These are phyloP conservation scores for Saccharomyces paradoxus DNA, from an alignment of 805 yeast genomes.

Conservation along the genomic window DNA sequence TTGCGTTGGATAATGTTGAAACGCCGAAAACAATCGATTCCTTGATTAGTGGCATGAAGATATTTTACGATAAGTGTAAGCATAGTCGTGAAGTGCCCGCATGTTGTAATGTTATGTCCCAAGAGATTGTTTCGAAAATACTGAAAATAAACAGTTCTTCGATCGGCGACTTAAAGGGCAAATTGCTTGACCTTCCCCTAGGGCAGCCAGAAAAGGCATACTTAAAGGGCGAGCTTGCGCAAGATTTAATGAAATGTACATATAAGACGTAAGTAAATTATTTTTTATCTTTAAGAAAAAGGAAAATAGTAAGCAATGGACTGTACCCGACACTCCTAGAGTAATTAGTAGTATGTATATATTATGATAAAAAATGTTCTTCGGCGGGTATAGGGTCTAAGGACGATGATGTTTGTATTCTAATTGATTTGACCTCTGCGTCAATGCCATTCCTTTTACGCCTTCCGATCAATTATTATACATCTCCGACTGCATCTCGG, in stretches of 20 bases:
- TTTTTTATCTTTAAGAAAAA: neutral
- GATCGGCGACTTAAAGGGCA: neutral
- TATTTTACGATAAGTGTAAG: slow-evolving; percentile 31
- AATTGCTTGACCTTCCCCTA: slow-evolving; percentile 16
- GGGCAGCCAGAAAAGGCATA: slow-evolving; percentile 27
- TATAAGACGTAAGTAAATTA: neutral
- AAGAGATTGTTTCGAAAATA: slow-evolving; percentile 30
- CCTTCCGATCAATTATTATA: slow-evolving; percentile 18
- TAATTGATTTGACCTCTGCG: neutral
- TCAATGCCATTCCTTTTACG: neutral
- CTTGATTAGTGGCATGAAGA: slow-evolving; percentile 40
- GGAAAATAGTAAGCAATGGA: neutral
- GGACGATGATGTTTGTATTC: neutral
- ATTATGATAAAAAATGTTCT: neutral
- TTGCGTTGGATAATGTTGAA: slow-evolving; percentile 20
- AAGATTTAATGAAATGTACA: neutral
- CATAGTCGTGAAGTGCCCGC: slow-evolving; percentile 32
- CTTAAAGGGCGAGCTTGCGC: slow-evolving; percentile 24
- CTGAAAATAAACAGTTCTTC: slow-evolving; percentile 1
- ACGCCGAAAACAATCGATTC: slow-evolving; percentile 29
- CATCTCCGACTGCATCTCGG: slow-evolving; percentile 44
- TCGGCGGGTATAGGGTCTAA: neutral
- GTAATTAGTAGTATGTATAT: neutral
- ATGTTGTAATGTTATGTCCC: slow-evolving; percentile 48
- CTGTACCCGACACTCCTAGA: neutral